These are phyloP conservation scores for Ophiostoma montium DNA, from an alignment of 2,329 filamentous ascomycete species.

Conservation along the genomic window DNA sequence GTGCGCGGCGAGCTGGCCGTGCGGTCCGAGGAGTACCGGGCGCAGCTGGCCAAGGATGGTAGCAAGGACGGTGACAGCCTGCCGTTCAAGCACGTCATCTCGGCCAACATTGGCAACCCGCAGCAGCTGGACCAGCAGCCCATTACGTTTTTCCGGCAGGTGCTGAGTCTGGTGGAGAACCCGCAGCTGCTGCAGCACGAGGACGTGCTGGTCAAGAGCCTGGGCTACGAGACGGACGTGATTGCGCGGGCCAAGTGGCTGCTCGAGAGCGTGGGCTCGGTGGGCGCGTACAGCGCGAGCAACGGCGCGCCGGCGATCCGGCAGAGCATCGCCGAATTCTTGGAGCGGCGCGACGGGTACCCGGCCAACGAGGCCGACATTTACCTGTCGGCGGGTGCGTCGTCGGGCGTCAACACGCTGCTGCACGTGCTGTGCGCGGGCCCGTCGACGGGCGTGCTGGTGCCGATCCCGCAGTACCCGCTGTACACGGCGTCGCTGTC, in stretches of 20 bases:
- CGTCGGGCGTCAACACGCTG: slow-evolving; percentile 86
- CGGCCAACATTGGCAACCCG: slow-evolving; percentile 97
- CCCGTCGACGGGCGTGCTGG: slow-evolving; percentile 67
- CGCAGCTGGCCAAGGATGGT: slow-evolving; percentile 51
- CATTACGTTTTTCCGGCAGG: slow-evolving; percentile 97
- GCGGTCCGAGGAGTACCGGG: slow-evolving; percentile 82
- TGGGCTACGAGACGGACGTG: slow-evolving; percentile 85
- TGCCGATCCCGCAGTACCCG: slow-evolving; percentile 95
- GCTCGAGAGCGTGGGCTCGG: slow-evolving; percentile 71
- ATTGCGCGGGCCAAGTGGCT: slow-evolving; percentile 70
- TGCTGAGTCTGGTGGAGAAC: slow-evolving; percentile 85
- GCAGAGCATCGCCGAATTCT: slow-evolving; percentile 81
- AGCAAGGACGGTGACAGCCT: slow-evolving; percentile 43
- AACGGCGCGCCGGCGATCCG: slow-evolving; percentile 77
- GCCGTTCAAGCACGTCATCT: slow-evolving; percentile 84
- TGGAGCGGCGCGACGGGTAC: slow-evolving; percentile 84
- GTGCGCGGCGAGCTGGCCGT: slow-evolving; percentile 92
- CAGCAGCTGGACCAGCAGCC: slow-evolving; percentile 99
- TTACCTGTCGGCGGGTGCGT: slow-evolving; percentile 85
- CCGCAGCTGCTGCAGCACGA: slow-evolving; percentile 70
- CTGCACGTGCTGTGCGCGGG: slow-evolving; percentile 75
- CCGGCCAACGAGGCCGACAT: slow-evolving; percentile 66
- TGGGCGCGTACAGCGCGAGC: slow-evolving; percentile 93
- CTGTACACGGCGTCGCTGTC: slow-evolving; percentile 90
- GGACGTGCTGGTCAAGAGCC: slow-evolving; percentile 55